A percentile compares a stretch with the other conserved stretches of the same genome.
These are phyloP conservation scores for Phytopythium cucurbitacearum DNA, from an alignment of 352 stramenopile species.

Conservation along the genomic window DNA sequence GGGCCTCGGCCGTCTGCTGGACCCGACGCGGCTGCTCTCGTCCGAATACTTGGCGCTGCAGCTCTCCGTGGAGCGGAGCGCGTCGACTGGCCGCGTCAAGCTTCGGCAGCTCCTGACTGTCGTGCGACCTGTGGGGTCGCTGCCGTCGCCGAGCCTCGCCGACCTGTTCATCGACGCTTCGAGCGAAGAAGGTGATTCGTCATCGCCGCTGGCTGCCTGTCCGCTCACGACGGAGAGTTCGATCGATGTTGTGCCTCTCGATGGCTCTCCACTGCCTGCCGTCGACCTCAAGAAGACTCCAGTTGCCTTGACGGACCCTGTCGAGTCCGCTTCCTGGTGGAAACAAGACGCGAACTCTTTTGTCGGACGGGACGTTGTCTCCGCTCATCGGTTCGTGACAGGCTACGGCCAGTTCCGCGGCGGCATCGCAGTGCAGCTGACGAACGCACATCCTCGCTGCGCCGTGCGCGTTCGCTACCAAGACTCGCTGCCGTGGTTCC, in stretches of 20 bases:
- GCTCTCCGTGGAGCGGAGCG: conserved; percentile 30
- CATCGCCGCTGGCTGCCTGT: conserved; percentile 20
- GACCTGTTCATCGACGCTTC: conserved; percentile 37
- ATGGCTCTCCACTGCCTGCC: background rate
- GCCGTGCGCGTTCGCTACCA: conserved; percentile 61
- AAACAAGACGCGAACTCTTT: background rate
- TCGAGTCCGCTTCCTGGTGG: background rate
- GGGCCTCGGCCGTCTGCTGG: conserved; percentile 64
- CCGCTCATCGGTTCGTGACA: conserved; percentile 70
- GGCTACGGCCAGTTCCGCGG: conserved; percentile 73
- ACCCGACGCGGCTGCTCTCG: conserved; percentile 69
- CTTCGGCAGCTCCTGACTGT: conserved; percentile 61
- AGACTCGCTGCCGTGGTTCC: conserved; percentile 78
- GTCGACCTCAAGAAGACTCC: conserved; percentile 19
- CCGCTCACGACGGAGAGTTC: conserved; percentile 33
- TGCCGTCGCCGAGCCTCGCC: conserved; percentile 19
- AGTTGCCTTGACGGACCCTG: conserved; percentile 5
- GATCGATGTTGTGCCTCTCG: conserved; percentile 26
- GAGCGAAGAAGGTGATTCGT: background rate
- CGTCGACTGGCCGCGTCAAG: conserved; percentile 13
- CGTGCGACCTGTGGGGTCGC: conserved; percentile 30
- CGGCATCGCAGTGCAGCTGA: conserved; percentile 59
- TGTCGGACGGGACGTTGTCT: conserved; percentile 21
- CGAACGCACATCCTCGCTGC: conserved; percentile 49
- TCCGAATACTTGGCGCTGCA: conserved; percentile 65